A percentile compares a stretch with the other conserved stretches of the same genome.
phyloP scores from a whole-genome alignment of 768 basidiomycete species.

The Boletus sp. region DNA sequence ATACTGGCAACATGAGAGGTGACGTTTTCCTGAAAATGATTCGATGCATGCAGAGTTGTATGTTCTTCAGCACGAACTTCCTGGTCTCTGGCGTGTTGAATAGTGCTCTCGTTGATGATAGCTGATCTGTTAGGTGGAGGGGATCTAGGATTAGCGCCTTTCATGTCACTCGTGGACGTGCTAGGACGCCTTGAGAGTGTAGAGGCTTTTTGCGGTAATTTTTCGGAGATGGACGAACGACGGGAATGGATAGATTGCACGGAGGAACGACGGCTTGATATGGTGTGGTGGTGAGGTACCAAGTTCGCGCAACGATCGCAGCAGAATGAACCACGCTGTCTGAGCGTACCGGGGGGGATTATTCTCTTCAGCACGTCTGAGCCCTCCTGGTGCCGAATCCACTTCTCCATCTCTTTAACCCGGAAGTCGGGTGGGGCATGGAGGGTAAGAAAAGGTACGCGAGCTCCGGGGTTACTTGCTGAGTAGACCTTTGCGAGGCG shows the following conservation, averaged over 20 bases:
- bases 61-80: conserved; percentile 22
- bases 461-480: conserved; percentile 37
- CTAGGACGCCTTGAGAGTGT: conserved; percentile 21
- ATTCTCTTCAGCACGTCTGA: conserved; percentile 24
- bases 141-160: background rate
- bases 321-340: conserved; percentile 32
- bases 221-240: conserved; percentile 26
- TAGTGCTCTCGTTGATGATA: conserved; percentile 6
- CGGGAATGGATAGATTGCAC: conserved; percentile 25
- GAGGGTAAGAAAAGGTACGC: conserved; percentile 58
- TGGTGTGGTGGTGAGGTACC: conserved; percentile 32
- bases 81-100: conserved; percentile 10
- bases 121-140: conserved; percentile 16
- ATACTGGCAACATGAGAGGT: conserved; percentile 6
- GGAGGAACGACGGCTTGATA: conserved; percentile 28
- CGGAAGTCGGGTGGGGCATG: conserved; percentile 72
- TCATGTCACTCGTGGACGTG: conserved; percentile 7
- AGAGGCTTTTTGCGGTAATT: conserved; percentile 6
- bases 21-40: conserved; percentile 14
- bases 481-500: conserved; percentile 52
- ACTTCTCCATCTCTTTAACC: conserved; percentile 76
- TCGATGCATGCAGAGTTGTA: conserved; percentile 6
- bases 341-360: conserved; percentile 16
- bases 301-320: conserved; percentile 35
- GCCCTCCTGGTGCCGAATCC: conserved; percentile 55